Evolutionary conservation across 257 asterid genomes (phyloP).

Genomic region (Orobanche coerulescens): DNA sequence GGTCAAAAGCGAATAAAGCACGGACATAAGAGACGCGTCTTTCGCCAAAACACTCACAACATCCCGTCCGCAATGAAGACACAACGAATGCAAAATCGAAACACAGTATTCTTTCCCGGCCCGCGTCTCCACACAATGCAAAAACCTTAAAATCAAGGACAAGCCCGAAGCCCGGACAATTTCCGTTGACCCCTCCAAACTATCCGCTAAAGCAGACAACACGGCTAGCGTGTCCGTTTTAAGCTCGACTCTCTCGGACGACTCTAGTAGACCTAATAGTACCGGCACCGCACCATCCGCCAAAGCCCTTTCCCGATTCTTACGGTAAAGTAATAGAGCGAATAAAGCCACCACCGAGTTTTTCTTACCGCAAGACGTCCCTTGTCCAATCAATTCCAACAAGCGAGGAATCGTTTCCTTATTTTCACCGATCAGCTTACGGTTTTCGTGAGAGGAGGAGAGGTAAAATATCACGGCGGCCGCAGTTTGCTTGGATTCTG

Average conservation of each 20-base stretch:
- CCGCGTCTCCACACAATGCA: constrained; percentile 30
- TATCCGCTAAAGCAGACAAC: constrained; percentile 45
- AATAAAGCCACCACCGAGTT: constrained; percentile 57
- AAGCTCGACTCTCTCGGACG: constrained; percentile 41
- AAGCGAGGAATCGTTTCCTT: constrained; percentile 38
- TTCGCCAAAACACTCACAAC: constrained; percentile 37
- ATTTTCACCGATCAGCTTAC: constrained; percentile 46
- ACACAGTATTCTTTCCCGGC: constrained; percentile 59
- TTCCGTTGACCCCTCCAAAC: constrained; percentile 37
- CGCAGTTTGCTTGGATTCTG: constrained; percentile 51
- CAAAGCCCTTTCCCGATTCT: constrained; percentile 38
- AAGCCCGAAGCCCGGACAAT: constrained; percentile 32
- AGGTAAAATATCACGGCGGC: constrained; percentile 64
- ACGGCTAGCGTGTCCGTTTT: constrained; percentile 50
- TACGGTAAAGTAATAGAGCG: constrained; percentile 37
- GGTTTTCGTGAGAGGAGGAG: constrained; percentile 43
- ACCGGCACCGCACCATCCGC: constrained; percentile 34
- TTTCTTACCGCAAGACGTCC: constrained; percentile 53
- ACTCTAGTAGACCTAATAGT: constrained; percentile 31
- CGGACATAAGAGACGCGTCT: constrained; percentile 43
- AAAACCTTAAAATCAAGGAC: constrained; percentile 16
- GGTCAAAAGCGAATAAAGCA: constrained; percentile 40
- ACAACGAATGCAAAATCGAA: constrained; percentile 43
- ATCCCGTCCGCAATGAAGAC: constrained; percentile 52
- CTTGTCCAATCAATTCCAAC: constrained; percentile 37